Evolutionary conservation across 192 early-diverging fungal genomes (phyloP).

Genomic region (Backusella sp.): DNA sequence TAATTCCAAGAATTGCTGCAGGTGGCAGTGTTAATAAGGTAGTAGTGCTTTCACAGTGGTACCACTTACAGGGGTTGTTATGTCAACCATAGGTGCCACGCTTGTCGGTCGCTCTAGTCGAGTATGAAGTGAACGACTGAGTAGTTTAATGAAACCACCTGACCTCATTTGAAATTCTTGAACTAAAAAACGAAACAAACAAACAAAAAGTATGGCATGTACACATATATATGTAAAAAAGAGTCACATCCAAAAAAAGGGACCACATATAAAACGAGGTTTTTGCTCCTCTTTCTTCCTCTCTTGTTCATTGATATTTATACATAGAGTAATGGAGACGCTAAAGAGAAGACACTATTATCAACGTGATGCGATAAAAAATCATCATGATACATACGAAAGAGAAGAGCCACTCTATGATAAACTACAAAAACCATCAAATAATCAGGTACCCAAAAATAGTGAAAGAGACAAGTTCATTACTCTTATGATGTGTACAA

Average conservation of each 20-base stretch:
- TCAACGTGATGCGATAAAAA: neutral
- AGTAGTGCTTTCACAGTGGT: neutral
- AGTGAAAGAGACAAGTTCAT: no score
- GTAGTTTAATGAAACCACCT: neutral
- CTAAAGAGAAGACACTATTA: neutral
- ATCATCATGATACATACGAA: neutral
- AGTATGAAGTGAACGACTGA: neutral
- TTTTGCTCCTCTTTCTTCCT: neutral
- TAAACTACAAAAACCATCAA: neutral
- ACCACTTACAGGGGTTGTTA: conserved; percentile 60
- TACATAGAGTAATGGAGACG: neutral
- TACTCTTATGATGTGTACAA: no score
- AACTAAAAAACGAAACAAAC: neutral
- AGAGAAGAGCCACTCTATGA: neutral
- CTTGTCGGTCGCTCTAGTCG: conserved; percentile 19
- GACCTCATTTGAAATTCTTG: neutral
- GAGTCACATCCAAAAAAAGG: neutral
- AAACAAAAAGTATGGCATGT: neutral
- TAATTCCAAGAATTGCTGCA: conserved; percentile 60
- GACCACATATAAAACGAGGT: neutral
- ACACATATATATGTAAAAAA: neutral
- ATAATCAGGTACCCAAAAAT: neutral
- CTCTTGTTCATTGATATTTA: neutral
- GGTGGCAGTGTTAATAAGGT: neutral
- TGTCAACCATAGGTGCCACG: conserved; percentile 79